Conservation (phyloP, 2,329 filamentous ascomycete species). For the Raffaelea arxii region DNA sequence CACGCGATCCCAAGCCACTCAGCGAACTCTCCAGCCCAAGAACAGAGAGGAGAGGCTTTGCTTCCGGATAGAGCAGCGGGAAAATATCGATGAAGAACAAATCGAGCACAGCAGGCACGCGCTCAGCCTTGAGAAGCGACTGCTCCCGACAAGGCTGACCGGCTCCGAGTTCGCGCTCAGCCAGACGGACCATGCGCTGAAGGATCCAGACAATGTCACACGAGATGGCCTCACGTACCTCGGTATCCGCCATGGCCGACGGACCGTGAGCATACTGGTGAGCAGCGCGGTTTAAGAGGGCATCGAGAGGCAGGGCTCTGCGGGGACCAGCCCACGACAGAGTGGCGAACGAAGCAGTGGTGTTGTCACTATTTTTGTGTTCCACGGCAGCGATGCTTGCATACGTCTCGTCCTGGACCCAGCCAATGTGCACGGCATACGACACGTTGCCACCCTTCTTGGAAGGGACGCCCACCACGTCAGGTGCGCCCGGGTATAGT, state of each 20-base stretch:
- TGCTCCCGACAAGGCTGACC: conserved; percentile 9
- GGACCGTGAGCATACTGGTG: conserved; percentile 16
- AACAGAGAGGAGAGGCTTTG: conserved; percentile 18
- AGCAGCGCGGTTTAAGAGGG: conserved; percentile 25
- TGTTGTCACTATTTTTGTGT: too few species aligned
- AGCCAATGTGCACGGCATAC: conserved; percentile 27
- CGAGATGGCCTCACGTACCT: conserved; percentile 13
- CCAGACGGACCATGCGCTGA: conserved; percentile 16
- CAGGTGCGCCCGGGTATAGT: conserved; percentile 24
- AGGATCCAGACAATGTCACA: conserved; percentile 26
- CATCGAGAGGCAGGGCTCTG: conserved; percentile 25
- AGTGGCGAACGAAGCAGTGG: background rate
- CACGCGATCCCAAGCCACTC: too few species aligned
- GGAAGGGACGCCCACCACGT: conserved; percentile 31
- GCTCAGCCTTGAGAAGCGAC: too few species aligned
- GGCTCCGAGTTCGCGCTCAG: conserved; percentile 4
- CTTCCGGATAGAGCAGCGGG: conserved; percentile 13
- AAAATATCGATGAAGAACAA: conserved; percentile 16
- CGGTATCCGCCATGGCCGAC: background rate
- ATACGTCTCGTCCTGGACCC: conserved; percentile 15
- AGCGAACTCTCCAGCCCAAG: conserved; percentile 16
- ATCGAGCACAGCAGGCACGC: conserved; percentile 10
- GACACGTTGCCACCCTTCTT: too few species aligned
- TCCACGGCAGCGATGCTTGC: conserved; percentile 16
- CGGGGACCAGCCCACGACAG: background rate